phyloP scores from a whole-genome alignment of 305 asterid genomes.

The Fraxinus greggii region DNA sequence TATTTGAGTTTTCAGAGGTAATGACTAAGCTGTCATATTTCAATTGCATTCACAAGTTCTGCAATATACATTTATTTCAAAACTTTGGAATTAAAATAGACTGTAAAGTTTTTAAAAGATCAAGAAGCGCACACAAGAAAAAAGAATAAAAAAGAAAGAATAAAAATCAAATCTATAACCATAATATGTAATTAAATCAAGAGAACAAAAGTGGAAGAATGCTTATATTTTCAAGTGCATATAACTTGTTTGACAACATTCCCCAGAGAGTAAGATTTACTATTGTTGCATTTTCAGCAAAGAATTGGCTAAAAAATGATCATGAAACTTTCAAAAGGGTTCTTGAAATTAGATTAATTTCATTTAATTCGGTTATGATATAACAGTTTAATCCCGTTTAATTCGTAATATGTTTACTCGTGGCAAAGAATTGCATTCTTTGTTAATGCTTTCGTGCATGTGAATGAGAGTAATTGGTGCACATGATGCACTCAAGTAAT shows the following conservation, averaged over 20 bases:
- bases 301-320: not conserved
- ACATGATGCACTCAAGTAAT: not conserved
- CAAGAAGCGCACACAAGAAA: not conserved
- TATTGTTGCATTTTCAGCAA: not conserved
- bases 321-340: not conserved
- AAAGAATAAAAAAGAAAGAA: not conserved
- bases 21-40: too few relatives aligned
- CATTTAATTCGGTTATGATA: too few relatives aligned
- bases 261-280: not conserved
- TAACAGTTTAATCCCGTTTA: not conserved
- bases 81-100: too few relatives aligned
- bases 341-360: constrained; percentile 13
- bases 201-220: not conserved
- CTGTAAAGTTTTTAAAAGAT: not conserved
- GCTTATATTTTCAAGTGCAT: not conserved
- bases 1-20: too few relatives aligned
- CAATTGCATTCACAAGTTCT: too few relatives aligned
- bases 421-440: not conserved
- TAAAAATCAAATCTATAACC: not conserved
- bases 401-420: not conserved
- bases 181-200: not conserved
- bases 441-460: not conserved
- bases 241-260: not conserved
- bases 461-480: not conserved
- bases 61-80: too few relatives aligned